Percentiles rank a stretch among this genome's conserved stretches.
Conservation (phyloP, 192 early-diverging fungal species). For the Dissophora globulifera region DNA sequence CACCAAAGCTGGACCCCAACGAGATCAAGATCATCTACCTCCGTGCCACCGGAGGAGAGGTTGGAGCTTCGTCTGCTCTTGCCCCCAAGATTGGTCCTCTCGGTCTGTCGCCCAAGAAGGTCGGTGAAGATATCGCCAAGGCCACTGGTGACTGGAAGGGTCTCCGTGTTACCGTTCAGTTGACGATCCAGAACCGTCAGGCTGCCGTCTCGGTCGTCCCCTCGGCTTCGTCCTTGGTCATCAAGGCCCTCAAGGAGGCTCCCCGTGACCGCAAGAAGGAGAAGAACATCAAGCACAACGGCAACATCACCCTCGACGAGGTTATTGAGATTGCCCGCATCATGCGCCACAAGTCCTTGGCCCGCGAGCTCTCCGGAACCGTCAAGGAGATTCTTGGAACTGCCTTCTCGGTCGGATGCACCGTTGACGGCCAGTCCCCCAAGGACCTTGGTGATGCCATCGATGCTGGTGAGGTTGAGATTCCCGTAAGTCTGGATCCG, state of each 20-base stretch:
- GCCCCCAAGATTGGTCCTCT: constrained; percentile 99
- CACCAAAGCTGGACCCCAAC: constrained; percentile 89
- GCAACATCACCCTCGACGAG: constrained; percentile 94
- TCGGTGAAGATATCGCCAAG: constrained; percentile 99
- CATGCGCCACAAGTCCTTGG: constrained; percentile 95
- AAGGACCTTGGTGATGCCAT: constrained; percentile 88
- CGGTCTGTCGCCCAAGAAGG: constrained; percentile 99
- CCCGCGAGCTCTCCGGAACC: constrained; percentile 93
- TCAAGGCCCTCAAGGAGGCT: constrained; percentile 97
- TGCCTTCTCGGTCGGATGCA: constrained; percentile 95
- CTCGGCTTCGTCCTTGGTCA: constrained; percentile 95
- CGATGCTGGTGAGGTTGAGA: constrained; percentile 85
- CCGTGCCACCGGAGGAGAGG: constrained; percentile 97
- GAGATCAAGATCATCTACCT: constrained; percentile 89
- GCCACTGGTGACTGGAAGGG: constrained; percentile 99
- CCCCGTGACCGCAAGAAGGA: constrained; percentile 99
- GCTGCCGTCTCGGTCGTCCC: constrained; percentile 96
- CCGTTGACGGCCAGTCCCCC: constrained; percentile 96
- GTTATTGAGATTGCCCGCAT: constrained; percentile 96
- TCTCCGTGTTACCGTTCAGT: constrained; percentile 96
- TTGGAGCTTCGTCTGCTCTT: constrained; percentile 95
- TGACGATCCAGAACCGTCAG: constrained; percentile 99
- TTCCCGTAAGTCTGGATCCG: constrained; percentile 52
- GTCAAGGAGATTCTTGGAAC: constrained; percentile 98
- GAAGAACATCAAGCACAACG: constrained; percentile 99